Percentiles rank a stretch among this genome's conserved stretches.
These are phyloP conservation scores for Paramarasmius palmivorus DNA, from an alignment of 1,284 basidiomycete genomes.

Conservation along the genomic window DNA sequence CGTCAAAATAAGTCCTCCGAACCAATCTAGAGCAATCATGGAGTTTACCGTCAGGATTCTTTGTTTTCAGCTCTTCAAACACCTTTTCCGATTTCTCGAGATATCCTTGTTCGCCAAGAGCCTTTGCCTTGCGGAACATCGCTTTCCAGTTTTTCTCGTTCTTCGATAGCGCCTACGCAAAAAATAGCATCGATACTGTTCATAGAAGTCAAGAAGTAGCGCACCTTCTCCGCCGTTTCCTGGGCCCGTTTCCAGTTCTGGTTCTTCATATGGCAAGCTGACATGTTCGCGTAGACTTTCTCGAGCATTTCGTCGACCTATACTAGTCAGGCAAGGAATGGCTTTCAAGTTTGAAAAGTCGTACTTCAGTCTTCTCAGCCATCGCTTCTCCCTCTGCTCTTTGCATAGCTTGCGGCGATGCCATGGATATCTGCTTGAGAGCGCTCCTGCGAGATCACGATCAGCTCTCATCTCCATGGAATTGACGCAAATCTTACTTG, in stretches of 20 bases:
- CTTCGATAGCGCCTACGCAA: slow-evolving; percentile 61
- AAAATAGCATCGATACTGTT: slow-evolving; percentile 5
- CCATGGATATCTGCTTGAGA: slow-evolving; percentile 40
- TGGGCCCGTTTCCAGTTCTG: slow-evolving; percentile 73
- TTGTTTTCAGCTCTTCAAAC: slow-evolving; percentile 60
- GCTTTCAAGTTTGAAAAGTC: slow-evolving; percentile 8
- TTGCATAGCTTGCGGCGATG: slow-evolving; percentile 32
- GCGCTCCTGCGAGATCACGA: slow-evolving; percentile 41
- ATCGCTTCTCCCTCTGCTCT: slow-evolving; percentile 34
- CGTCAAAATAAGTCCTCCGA: slow-evolving; percentile 1
- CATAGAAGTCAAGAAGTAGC: slow-evolving; percentile 1
- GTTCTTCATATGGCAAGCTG: slow-evolving; percentile 76
- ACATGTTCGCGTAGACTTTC: slow-evolving; percentile 82
- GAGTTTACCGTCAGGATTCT: slow-evolving; percentile 55
- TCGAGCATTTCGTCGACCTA: slow-evolving; percentile 74
- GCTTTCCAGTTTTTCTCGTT: slow-evolving; percentile 77
- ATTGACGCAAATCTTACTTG: slow-evolving; percentile 47
- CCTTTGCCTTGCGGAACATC: slow-evolving; percentile 79
- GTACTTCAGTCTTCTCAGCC: slow-evolving; percentile 55
- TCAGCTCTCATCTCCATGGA: background rate
- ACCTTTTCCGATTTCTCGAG: slow-evolving; percentile 70
- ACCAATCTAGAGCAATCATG: background rate
- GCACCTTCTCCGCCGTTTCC: slow-evolving; percentile 75
- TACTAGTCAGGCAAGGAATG: background rate
- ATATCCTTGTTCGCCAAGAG: slow-evolving; percentile 69